These are phyloP conservation scores for Desmodesmus armatus DNA, from an alignment of 139 green algal species.

Conservation along the genomic window DNA sequence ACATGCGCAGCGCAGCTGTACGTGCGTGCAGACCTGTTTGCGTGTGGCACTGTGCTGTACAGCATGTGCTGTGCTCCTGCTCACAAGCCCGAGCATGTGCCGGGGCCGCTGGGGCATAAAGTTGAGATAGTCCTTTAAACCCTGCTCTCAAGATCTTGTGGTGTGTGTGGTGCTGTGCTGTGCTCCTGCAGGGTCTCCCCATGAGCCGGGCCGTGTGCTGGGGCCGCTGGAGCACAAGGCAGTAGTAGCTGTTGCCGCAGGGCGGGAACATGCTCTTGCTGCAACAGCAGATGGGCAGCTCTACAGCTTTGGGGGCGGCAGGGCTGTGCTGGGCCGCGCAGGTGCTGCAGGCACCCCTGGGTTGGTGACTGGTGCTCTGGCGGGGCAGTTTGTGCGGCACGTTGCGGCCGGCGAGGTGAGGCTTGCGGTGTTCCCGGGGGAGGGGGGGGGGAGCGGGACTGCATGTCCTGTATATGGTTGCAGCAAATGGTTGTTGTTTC, in stretches of 20 bases:
- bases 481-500: neutral
- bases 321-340: neutral
- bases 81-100: no score
- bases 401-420: slow-evolving; percentile 64
- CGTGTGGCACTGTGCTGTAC: no score
- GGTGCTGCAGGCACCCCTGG: neutral
- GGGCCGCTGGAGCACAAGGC: neutral
- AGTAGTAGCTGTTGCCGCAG: slow-evolving; percentile 62
- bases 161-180: no score
- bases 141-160: no score
- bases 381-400: slow-evolving; percentile 39
- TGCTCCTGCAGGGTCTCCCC: no score
- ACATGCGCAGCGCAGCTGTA: no score
- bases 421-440: neutral
- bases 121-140: no score
- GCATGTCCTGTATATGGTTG: neutral
- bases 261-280: slow-evolving; percentile 62
- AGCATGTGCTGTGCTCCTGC: no score
- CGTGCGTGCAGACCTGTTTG: no score
- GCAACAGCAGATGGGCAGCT: slow-evolving; percentile 56
- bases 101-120: no score
- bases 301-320: slow-evolving; percentile 53
- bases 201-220: slow-evolving; percentile 2
- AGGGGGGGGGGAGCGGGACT: neutral
- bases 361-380: slow-evolving; percentile 38